Percentiles rank a stretch among this genome's conserved stretches.
Evolutionary conservation across 2,329 filamentous ascomycete genomes (phyloP).

Genomic region (Plenodomus biglobosus): DNA sequence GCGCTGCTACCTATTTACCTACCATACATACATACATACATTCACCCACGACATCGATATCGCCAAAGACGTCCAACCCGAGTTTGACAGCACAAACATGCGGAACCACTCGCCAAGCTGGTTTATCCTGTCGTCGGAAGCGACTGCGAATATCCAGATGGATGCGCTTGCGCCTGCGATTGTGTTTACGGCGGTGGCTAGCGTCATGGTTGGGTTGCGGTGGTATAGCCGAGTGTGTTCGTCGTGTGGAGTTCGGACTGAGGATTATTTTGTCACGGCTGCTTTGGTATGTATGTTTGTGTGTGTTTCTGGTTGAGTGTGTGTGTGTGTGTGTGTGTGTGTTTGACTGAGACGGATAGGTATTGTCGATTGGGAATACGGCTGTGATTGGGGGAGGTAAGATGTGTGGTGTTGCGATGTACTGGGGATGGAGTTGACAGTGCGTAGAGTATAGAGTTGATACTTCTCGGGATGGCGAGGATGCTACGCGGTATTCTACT

Average conservation of each 20-base stretch:
- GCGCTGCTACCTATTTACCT: no score
- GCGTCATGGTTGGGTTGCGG: constrained; percentile 25
- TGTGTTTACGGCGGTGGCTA: constrained; percentile 27
- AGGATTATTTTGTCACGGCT: constrained; percentile 34
- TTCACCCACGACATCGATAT: no score
- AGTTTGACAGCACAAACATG: constrained; percentile 6
- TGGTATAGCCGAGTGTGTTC: constrained; percentile 31
- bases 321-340: not conserved
- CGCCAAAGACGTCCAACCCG: no score
- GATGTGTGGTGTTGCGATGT: not conserved
- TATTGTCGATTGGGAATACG: constrained; percentile 32
- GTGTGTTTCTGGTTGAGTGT: constrained; percentile 16
- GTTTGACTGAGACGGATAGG: constrained; percentile 13
- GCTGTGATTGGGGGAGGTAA: constrained; percentile 21
- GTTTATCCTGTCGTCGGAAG: constrained; percentile 24
- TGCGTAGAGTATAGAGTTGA: constrained; percentile 13
- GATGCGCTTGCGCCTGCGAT: constrained; percentile 30
- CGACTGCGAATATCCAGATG: constrained; percentile 24
- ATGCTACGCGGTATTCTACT: not conserved
- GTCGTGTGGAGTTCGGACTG: constrained; percentile 12
- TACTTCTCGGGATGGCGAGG: not conserved
- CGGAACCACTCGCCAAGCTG: constrained; percentile 24
- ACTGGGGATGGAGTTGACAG: not conserved
- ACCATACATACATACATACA: no score
- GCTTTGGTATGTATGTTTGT: constrained; percentile 24